These are phyloP conservation scores for Ambrosia artemisiifolia DNA, from an alignment of 129 eudicot species.

Conservation along the genomic window DNA sequence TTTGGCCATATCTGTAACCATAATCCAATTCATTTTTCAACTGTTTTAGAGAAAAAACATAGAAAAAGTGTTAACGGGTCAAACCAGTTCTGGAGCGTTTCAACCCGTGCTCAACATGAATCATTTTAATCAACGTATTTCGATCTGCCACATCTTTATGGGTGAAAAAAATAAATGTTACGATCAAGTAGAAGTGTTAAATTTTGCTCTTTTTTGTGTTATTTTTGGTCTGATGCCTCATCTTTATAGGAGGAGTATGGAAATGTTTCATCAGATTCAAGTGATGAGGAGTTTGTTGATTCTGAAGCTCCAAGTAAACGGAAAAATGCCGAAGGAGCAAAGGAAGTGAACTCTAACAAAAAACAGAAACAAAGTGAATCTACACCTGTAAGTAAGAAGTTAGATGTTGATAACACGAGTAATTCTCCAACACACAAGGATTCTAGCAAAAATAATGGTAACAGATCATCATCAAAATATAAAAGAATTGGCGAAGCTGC, in stretches of 20 bases:
- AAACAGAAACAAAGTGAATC: slow-evolving; percentile 24
- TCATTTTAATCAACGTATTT: not conserved
- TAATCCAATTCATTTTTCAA: not conserved
- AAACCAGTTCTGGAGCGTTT: not conserved
- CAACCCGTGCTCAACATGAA: not conserved
- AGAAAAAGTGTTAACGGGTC: not conserved
- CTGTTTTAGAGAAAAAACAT: not conserved
- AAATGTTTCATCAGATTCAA: slow-evolving; percentile 70
- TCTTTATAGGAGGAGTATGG: slow-evolving; percentile 71
- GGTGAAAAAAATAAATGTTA: not conserved
- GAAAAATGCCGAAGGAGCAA: slow-evolving; percentile 21
- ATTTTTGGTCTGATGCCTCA: slow-evolving; percentile 21
- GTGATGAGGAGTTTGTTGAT: slow-evolving; percentile 78
- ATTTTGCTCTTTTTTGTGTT: slow-evolving; percentile 8
- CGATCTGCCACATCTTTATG: not conserved
- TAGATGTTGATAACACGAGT: slow-evolving; percentile 33
- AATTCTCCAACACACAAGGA: slow-evolving; percentile 26
- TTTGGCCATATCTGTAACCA: not conserved
- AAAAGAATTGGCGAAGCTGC: slow-evolving; percentile 60
- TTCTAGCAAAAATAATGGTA: slow-evolving; percentile 37
- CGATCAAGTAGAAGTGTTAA: not conserved
- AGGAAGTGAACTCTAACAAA: slow-evolving; percentile 17
- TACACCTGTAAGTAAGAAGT: slow-evolving; percentile 27
- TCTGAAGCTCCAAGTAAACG: slow-evolving; percentile 32
- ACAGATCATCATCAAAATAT: slow-evolving; percentile 21